Evolutionary conservation across 257 asterid genomes (phyloP).

Genomic region (Fraxinus pennsylvanica): DNA sequence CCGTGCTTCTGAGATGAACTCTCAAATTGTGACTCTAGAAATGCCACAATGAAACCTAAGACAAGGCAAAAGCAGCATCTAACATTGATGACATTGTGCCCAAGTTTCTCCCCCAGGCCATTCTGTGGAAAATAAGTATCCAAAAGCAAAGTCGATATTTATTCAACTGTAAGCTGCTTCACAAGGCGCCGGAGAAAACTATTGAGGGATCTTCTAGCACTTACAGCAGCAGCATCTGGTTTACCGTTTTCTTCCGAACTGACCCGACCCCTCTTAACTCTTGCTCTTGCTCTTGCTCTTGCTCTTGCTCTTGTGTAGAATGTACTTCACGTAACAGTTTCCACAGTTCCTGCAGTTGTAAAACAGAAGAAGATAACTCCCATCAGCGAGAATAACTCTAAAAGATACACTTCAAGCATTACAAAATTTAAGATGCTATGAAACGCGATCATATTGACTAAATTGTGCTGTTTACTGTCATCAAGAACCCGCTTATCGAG

Average conservation of each 20-base stretch:
- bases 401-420: neutral
- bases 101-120: neutral
- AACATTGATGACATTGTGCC: neutral
- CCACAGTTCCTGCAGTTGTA: conserved; percentile 59
- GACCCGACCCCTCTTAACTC: neutral
- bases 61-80: neutral
- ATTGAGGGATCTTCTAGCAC: conserved; percentile 61
- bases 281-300: too few species aligned
- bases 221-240: conserved; percentile 36
- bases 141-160: conserved; percentile 22
- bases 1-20: too few species aligned
- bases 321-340: conserved; percentile 72
- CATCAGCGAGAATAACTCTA: conserved; percentile 12
- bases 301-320: conserved; percentile 4
- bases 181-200: conserved; percentile 62
- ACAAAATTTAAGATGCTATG: neutral
- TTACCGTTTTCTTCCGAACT: conserved; percentile 42
- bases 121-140: conserved; percentile 2
- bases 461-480: neutral
- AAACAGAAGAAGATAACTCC: neutral
- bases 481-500: neutral
- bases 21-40: too few species aligned
- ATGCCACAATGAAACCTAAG: neutral
- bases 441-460: neutral
- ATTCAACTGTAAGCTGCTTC: conserved; percentile 53